Percentiles rank a stretch among this genome's conserved stretches.
These are phyloP conservation scores for Trichophyton schoenleinii DNA, from an alignment of 2,329 filamentous ascomycete genomes.

Conservation along the genomic window DNA sequence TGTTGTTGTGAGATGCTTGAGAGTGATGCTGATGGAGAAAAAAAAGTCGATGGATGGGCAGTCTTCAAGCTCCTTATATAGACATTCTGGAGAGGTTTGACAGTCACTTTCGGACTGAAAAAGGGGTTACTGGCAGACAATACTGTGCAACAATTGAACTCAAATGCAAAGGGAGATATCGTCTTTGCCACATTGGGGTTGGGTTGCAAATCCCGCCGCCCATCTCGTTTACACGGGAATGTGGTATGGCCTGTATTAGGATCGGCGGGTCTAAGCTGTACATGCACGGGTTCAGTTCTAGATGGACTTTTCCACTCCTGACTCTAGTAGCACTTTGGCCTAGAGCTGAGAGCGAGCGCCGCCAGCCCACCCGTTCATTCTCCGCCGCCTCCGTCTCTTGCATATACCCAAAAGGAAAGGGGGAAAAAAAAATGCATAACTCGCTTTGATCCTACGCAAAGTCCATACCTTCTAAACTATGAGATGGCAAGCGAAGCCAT, in stretches of 20 bases:
- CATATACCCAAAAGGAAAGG: not conserved
- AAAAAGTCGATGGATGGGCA: conserved; percentile 7
- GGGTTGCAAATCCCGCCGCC: not conserved
- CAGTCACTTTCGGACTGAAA: not conserved
- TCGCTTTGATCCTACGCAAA: no score
- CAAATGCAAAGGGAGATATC: conserved; percentile 1
- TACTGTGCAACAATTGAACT: conserved; percentile 1
- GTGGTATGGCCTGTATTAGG: not conserved
- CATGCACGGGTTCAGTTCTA: not conserved
- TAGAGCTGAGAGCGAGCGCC: no score
- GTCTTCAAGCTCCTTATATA: conserved; percentile 9
- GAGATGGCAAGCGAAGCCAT: not conserved
- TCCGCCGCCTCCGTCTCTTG: not conserved
- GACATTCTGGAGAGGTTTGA: conserved; percentile 3
- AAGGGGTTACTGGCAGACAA: conserved; percentile 3
- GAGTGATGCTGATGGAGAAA: conserved; percentile 12
- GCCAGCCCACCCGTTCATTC: no score
- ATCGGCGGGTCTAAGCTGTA: conserved; percentile 1
- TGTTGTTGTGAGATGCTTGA: conserved; percentile 8
- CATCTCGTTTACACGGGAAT: not conserved
- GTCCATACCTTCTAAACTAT: not conserved
- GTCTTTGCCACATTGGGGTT: conserved; percentile 2
- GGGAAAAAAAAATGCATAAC: no score
- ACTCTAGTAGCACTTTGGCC: not conserved
- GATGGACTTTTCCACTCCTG: not conserved